These are phyloP conservation scores for Penicillium crustosum DNA, from an alignment of 2,329 filamentous ascomycete genomes.

Conservation along the genomic window DNA sequence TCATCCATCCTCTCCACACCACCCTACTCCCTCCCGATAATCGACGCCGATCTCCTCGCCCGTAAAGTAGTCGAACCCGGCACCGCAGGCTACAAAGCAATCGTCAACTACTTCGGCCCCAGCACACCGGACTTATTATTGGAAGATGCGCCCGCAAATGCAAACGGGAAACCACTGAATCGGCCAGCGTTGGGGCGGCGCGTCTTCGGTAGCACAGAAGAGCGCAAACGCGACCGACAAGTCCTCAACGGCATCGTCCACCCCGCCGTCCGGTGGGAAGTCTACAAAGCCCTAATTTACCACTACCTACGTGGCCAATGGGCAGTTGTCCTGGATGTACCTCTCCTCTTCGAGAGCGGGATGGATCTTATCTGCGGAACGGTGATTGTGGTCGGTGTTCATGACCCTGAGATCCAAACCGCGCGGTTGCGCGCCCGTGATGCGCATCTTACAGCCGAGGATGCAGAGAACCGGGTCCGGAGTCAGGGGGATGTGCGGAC, in stretches of 20 bases:
- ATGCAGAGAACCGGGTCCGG: slow-evolving; percentile 80
- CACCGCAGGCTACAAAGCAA: slow-evolving; percentile 76
- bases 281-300: slow-evolving; percentile 71
- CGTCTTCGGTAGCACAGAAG: slow-evolving; percentile 78
- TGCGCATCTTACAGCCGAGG: slow-evolving; percentile 73
- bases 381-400: slow-evolving; percentile 82
- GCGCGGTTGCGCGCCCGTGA: slow-evolving; percentile 72
- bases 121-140: slow-evolving; percentile 84
- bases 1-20: slow-evolving; percentile 75
- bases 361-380: slow-evolving; percentile 84
- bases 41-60: slow-evolving; percentile 91
- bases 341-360: slow-evolving; percentile 83
- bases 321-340: slow-evolving; percentile 91
- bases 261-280: slow-evolving; percentile 79
- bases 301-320: slow-evolving; percentile 74
- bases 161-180: slow-evolving; percentile 66
- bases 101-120: slow-evolving; percentile 76
- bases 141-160: slow-evolving; percentile 42
- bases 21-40: slow-evolving; percentile 82
- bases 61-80: slow-evolving; percentile 94
- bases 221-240: slow-evolving; percentile 67
- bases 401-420: slow-evolving; percentile 80
- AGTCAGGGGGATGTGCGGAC: slow-evolving; percentile 84
- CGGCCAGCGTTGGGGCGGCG: slow-evolving; percentile 78
- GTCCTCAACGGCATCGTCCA: slow-evolving; percentile 90